Base-by-base conservation (phyloP, 164 flowering plant species). In the Nymphaea colorata region DNA sequence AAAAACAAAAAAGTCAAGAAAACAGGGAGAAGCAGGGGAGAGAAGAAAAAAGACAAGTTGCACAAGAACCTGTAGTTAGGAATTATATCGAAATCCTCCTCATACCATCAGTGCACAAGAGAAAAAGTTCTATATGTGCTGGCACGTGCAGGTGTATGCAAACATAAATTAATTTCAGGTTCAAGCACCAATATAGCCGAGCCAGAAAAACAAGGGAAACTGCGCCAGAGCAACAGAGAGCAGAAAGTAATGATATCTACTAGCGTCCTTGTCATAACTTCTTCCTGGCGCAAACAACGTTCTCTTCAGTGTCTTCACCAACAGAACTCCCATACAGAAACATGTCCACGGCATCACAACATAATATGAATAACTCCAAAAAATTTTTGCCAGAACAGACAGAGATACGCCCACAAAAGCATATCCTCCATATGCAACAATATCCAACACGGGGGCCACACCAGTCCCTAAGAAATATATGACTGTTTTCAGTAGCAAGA, bases 401-500 rank as follows among this genome's bases (percentile, higher is more conserved):
- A 82, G n/a, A 36, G 76, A 80, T 64, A 80, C 70, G 14, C 83
- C 85, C 0, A 75, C 61, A 71, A 80, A 82, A 16, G 84, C 76
- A 71, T 83, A 83, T 17, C 86, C 86, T 6, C 75, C 82, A 61
- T 83, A 83, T 0, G 82, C 82, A 16, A 83, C 81, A 60, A 83
- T 74, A 72, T 83, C 86, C 43, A 83, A 70, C 62, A 81, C 41
- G 2, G 84, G 82, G 36, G 81, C 82, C 55, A 75, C 82, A 15
- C 78, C 79, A 67, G 75, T 74, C 41, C 85, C 83, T 59, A 82
- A 55, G 41, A 79, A 70, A 72, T 77, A 74, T 14, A 78, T 41
- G 11, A 71, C 64, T 51, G 67, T 71, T 69, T 80, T 80, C 5
- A 82, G 76, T 42, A 82, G 69, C 14, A 64, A 6, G 16, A 79